A percentile compares a stretch with the other conserved stretches of the same genome.
Evolutionary conservation across 768 basidiomycete species (phyloP).

Genomic region (Trametes gibbosa): DNA sequence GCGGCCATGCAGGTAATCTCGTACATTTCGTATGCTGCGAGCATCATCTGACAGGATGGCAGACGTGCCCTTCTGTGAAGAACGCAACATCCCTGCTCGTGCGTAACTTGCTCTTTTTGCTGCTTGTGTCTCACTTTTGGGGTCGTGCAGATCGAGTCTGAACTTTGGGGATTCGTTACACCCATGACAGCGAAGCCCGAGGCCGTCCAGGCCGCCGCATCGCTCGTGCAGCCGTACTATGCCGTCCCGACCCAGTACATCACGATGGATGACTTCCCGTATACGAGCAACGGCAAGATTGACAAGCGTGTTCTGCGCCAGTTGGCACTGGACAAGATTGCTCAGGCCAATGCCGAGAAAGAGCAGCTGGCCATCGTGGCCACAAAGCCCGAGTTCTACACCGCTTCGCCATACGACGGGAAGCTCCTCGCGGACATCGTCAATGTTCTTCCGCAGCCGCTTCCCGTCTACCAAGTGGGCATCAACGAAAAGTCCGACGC

Average conservation of each 20-base stretch:
- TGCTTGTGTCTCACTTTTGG: neutral
- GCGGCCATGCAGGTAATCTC: conserved; percentile 52
- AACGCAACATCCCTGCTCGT: conserved; percentile 47
- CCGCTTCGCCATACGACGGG: conserved; percentile 22
- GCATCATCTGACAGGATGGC: conserved; percentile 5
- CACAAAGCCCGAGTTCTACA: conserved; percentile 19
- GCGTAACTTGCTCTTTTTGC: neutral
- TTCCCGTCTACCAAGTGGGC: conserved; percentile 27
- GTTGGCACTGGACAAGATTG: conserved; percentile 21
- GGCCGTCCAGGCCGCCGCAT: conserved; percentile 42
- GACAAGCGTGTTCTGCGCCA: conserved; percentile 46
- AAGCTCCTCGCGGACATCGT: conserved; percentile 21
- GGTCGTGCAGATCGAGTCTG: conserved; percentile 36
- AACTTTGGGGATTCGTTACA: conserved; percentile 56
- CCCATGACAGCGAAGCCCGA: conserved; percentile 37
- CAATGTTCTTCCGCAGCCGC: conserved; percentile 24
- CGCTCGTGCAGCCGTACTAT: conserved; percentile 58
- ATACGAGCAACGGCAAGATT: conserved; percentile 46
- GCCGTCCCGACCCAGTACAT: conserved; percentile 51
- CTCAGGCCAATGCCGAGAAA: conserved; percentile 4
- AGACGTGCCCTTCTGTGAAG: conserved; percentile 43
- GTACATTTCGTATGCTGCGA: neutral
- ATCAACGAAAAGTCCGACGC: conserved; percentile 32
- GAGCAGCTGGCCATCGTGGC: neutral
- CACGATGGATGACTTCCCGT: conserved; percentile 46